Base-by-base conservation (phyloP, 352 stramenopile genomes). In the Pythium scleroteichum region DNA sequence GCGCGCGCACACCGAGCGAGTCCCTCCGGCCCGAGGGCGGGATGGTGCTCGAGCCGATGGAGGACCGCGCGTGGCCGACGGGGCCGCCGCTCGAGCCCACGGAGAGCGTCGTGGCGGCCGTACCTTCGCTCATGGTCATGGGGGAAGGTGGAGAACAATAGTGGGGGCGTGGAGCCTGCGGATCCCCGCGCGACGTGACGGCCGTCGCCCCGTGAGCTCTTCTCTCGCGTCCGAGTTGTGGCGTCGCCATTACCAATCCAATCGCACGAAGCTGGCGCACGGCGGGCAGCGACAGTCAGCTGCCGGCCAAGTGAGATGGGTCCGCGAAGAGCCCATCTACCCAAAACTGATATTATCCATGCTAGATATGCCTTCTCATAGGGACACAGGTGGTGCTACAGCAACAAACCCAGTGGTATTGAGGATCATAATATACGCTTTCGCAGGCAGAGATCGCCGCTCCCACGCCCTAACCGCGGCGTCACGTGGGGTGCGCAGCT, bases 301-400 rank as follows among this genome's bases (percentile, higher is more conserved):
- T 62, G 45, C 32, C 2, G 44, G 4, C 3, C 26, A 17, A 27
- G 45, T 62, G 45, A 55, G 55, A 55, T 62, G 55, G 55, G 44
- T 32, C 20, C 29, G 29, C 20, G 27, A 52, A 23, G 27, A 52
- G 53, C 29, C 35, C 26, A 38, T 9, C 20, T 35, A 40, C 55
- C 55, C 55, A 62, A 62, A 62, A 55, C 39, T 13, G 57, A 59
- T 64, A 53, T 53, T 59, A 64, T 64, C 40, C 20, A 39, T 19
- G 2, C 29, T 2, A n/a, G 10, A 32, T 53, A 64, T 64, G 2
- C 14, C 5, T 45, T 52, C 22, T 40, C 13, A 20, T 1, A 50
- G 46, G 45, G 4, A 2, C 41, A 16, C 4, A 0, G 10, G 16
- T 29, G 2, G 24, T 14, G n/a, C n/a, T n/a, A n/a, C n/a, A n/a